Evolutionary conservation across 306 rosid species (phyloP).

Genomic region (Dryas drummondii): DNA sequence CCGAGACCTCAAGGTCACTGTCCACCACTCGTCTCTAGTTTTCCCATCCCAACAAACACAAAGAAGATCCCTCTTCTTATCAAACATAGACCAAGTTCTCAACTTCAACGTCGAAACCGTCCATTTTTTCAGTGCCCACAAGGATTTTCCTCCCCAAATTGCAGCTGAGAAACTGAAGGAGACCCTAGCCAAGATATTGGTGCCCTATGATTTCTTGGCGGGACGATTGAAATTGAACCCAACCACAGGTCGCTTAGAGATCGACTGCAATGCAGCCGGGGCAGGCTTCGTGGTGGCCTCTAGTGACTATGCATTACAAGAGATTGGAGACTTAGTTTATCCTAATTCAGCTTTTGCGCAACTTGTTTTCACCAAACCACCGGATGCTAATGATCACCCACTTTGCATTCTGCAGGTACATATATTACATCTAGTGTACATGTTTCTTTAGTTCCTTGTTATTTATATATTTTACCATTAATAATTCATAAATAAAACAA

Average conservation of each 20-base stretch:
- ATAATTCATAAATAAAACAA: background rate
- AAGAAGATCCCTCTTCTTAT: conserved; percentile 54
- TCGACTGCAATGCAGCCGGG: conserved; percentile 60
- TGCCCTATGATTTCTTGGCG: conserved; percentile 55
- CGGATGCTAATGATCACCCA: conserved; percentile 37
- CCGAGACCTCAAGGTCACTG: conserved; percentile 52
- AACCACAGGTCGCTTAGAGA: conserved; percentile 48
- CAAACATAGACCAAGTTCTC: conserved; percentile 76
- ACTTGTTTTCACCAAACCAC: conserved; percentile 39
- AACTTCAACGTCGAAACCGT: conserved; percentile 63
- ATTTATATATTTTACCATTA: background rate
- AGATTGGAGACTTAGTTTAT: conserved; percentile 65
- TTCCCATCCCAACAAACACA: conserved; percentile 47
- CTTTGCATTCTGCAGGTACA: conserved; percentile 63
- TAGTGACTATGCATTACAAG: conserved; percentile 42
- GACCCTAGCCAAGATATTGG: conserved; percentile 44
- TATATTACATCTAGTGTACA: no score
- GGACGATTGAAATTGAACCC: conserved; percentile 56
- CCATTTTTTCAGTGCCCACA: conserved; percentile 54
- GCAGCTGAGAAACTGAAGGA: conserved; percentile 41
- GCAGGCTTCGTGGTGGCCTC: conserved; percentile 70
- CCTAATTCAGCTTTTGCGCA: conserved; percentile 72
- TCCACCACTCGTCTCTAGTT: conserved; percentile 41
- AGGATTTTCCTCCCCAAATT: conserved; percentile 38
- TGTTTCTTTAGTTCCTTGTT: no score